These are phyloP conservation scores for Tetrahymena elliotti DNA, from an alignment of 73 alveolate genomes.

Conservation along the genomic window DNA sequence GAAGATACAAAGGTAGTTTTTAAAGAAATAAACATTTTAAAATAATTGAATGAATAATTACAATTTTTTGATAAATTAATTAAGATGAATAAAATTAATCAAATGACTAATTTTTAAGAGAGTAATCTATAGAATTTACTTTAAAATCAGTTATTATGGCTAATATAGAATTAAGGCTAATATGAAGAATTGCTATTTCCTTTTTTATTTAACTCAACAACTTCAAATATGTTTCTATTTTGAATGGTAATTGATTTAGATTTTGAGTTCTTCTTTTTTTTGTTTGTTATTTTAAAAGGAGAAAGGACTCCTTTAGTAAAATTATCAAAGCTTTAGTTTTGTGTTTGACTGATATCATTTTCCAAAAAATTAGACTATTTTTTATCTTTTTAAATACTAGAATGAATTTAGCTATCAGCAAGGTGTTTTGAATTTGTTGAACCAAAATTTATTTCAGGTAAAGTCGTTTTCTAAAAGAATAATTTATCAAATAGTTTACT, in stretches of 20 bases:
- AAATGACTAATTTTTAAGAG: not conserved
- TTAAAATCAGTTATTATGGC: not conserved
- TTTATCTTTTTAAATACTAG: not conserved
- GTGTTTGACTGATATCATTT: not conserved
- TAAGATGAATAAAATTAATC: no score
- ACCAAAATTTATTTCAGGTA: not conserved
- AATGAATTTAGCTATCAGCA: no score
- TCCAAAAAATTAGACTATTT: not conserved
- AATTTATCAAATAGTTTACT: not conserved
- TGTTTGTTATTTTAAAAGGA: not conserved
- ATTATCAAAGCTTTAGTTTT: not conserved
- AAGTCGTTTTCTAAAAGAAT: not conserved
- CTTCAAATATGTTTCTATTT: not conserved
- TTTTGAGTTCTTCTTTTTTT: not conserved
- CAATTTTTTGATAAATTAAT: not conserved
- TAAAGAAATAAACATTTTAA: no score
- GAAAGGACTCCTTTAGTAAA: not conserved
- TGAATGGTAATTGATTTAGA: not conserved
- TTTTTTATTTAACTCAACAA: not conserved
- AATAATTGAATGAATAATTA: no score
- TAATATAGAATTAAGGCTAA: not conserved
- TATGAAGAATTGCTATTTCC: not conserved
- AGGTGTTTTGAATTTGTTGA: not conserved
- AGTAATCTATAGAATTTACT: no score
- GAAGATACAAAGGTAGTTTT: no score